Evolutionary conservation across 163 green algal genomes (phyloP).

Genomic region (Prototheca wickerhamii): DNA sequence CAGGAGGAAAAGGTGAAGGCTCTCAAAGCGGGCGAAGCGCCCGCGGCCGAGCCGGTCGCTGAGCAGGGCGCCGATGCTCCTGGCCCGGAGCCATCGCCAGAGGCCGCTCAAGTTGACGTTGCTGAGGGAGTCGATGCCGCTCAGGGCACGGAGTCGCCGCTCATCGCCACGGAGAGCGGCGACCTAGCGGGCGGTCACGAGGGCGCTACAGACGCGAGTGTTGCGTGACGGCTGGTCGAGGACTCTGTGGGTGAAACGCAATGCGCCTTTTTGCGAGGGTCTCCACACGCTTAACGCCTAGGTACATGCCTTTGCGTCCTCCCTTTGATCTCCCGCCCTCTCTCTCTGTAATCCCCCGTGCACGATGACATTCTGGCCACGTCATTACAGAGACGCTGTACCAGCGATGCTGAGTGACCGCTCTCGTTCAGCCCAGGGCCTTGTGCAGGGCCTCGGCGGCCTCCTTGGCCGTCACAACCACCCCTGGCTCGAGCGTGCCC

Average conservation of each 20-base stretch:
- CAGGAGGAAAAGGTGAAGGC: background rate
- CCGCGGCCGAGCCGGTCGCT: background rate
- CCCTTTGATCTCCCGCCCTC: background rate
- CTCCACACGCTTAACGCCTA: no score
- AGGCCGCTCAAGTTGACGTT: background rate
- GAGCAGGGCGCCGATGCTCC: background rate
- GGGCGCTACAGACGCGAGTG: background rate
- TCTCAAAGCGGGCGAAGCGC: slow-evolving; percentile 1
- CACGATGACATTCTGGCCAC: background rate
- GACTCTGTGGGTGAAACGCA: no score
- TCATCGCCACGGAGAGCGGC: background rate
- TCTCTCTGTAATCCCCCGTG: background rate
- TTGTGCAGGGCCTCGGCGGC: slow-evolving; percentile 25
- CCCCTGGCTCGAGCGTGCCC: slow-evolving; percentile 18
- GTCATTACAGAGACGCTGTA: background rate
- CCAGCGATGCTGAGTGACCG: no score
- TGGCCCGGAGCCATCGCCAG: background rate
- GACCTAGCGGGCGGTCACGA: background rate
- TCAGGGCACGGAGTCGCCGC: background rate
- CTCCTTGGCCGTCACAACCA: slow-evolving; percentile 4
- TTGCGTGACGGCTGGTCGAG: no score
- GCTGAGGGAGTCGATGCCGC: background rate
- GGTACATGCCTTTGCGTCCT: no score
- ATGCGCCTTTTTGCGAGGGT: no score
- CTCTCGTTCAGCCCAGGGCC: no score